phyloP scores from a whole-genome alignment of 1,284 basidiomycete species.

The Ceratobasidium sp. region DNA sequence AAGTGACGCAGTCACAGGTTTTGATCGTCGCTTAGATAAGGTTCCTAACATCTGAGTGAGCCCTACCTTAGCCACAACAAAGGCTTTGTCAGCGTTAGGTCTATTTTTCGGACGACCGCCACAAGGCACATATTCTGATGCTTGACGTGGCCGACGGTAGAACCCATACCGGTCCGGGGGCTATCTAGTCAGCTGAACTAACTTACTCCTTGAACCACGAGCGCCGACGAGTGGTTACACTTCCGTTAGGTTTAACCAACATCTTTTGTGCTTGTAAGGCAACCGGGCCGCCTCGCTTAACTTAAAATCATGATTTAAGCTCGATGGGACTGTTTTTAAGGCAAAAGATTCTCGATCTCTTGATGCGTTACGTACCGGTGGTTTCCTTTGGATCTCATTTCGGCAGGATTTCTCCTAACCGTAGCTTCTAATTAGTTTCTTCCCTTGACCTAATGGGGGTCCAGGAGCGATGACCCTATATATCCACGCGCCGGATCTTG shows the following conservation, averaged over 20 bases:
- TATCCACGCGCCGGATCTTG: neutral
- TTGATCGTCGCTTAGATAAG: too few relatives aligned
- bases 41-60: too few relatives aligned
- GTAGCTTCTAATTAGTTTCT: neutral
- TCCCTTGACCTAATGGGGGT: neutral
- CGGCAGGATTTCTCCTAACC: neutral
- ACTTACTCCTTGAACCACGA: conserved; percentile 6
- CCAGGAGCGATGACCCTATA: neutral
- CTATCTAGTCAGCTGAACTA: neutral
- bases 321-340: neutral
- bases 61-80: too few relatives aligned
- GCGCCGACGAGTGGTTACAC: neutral
- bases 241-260: neutral
- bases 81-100: too few relatives aligned
- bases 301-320: neutral
- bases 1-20: too few relatives aligned
- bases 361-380: neutral
- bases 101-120: too few relatives aligned
- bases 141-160: neutral
- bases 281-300: neutral
- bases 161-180: neutral
- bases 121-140: neutral
- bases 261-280: neutral
- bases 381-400: neutral
- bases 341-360: neutral